Evolutionary conservation across 768 basidiomycete species (phyloP), one percentile per base, ranked within the genome.

Genomic region (Boletus vermiculosoides): DNA sequence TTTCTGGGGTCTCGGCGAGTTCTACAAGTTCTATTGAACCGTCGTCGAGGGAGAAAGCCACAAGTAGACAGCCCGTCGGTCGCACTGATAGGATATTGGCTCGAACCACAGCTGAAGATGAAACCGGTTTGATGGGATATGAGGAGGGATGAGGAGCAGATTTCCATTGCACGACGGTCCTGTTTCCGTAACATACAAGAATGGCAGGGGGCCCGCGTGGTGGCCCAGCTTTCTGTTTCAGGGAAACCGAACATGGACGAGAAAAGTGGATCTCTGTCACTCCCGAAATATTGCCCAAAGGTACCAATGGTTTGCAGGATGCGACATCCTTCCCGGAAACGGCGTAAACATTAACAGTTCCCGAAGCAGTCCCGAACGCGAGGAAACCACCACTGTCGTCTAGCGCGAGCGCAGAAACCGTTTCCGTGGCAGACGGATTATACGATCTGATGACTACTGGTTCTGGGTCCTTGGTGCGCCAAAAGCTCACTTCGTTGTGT

Each of bases 401-500:
- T 18, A 94, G 73, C 1, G 86, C 80, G 22, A 93, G 74, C 22
- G 81, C 78, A 2, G 84, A 87, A 40, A 90, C 58, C 1, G 81
- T 78, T 3, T 80, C 79, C 4, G 75, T 69, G 18, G 78, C 63
- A 33, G 75, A 78, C 2, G 80, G 82, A 5, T 56, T 45, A 23
- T 57, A 80, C 77, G 65, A 77, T 80, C 20, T 82, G 58, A 90
- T 76, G 9, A 72, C 61, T 13, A 78, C 58, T 55, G 80, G 74
- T 10, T 72, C 64, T 40, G 76, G 69, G 22, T 69, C 71, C 22
- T 78, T 78, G 52, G 75, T 73, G 37, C 79, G 77, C 90, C 90
- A 92, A 10, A 92, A 74, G 51, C 78, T 78, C 40, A 94, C 75
- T 67, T 92, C 88, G 65, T 91, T 92, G 63, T 88, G 85, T 51